Percentiles rank a stretch among this genome's conserved stretches.
These are phyloP conservation scores for Vaccinium myrtillus DNA, from an alignment of 148 eudicot species.

Conservation along the genomic window DNA sequence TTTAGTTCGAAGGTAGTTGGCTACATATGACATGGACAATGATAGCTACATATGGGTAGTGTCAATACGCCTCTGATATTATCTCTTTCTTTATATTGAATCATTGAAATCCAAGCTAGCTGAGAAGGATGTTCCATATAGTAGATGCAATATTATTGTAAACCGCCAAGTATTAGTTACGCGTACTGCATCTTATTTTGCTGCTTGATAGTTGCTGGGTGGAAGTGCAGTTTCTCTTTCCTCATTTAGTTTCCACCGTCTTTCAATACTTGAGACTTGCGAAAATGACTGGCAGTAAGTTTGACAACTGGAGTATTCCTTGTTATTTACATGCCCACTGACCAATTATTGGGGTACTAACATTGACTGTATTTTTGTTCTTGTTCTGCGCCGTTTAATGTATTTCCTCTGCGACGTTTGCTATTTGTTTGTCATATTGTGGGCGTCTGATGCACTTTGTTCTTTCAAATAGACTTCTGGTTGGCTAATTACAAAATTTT, in stretches of 20 bases:
- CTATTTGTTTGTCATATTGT: neutral
- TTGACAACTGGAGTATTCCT: neutral
- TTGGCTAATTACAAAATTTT: neutral
- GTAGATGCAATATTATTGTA: neutral
- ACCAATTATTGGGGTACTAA: neutral
- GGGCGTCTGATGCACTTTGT: neutral
- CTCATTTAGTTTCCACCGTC: neutral
- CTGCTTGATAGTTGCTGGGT: neutral
- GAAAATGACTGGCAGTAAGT: neutral
- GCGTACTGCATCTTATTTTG: neutral
- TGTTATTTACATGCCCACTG: neutral
- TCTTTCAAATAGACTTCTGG: neutral
- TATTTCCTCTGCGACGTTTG: neutral
- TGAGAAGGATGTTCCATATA: neutral
- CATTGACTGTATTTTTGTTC: neutral
- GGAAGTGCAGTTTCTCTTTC: neutral
- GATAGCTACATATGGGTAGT: neutral
- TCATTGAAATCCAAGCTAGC: neutral
- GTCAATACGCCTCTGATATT: neutral
- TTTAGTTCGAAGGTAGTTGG: neutral
- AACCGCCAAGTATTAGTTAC: too few relatives aligned
- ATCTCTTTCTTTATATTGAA: neutral
- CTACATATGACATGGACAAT: neutral
- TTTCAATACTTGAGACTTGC: neutral
- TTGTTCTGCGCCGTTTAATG: neutral